Evolutionary conservation across 371 early-diverging fungal genomes (phyloP), one percentile per base, ranked within the genome.

Genomic region (Paraphysoderma sedebokerense): DNA sequence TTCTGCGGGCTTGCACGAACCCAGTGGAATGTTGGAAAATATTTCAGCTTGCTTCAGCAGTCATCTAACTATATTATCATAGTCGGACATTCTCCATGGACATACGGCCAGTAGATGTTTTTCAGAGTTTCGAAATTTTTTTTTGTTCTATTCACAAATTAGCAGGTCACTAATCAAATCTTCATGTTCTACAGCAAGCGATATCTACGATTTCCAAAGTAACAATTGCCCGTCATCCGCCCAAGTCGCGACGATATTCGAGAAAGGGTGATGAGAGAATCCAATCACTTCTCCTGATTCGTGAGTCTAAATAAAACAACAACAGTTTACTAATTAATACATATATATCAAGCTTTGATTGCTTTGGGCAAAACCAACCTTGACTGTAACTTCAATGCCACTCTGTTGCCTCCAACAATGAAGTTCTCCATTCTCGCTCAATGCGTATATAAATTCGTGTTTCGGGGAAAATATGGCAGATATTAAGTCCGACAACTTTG

Each of bases 391-490:
- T 11, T 57, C 49, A 37, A 53, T 47, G 53, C 52, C 54, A 40
- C 47, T 42, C 20, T 51, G 46, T 0, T 82, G 84, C 13, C 70
- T 66, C 22, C 70, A 0, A 69, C 51, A 26, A 66, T 57, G 50
- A 79, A 80, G 32, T 71, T 71, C 34, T 76, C 68, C 62, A 36
- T 70, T 71, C 56, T 83, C 85, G 0, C 74, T 65, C 1, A 85
- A 65, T 33, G 76, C 73, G 53, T 85, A 81, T 2, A 82, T 60
- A 52, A 72, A 73, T 49, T 84, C 81, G 6, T 85, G 83, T 42
- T 80, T 79, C 0, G 85, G 72, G 3, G 83, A 80, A 0, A 79
- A 48, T 2, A 74, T 56, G 5, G 68, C 76, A 23, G 74, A 55
- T 7, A 82, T 57, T 45, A 82, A 79, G 45, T 81, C 88, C 1